Evolutionary conservation across 2,329 filamentous ascomycete species (phyloP).

Genomic region (Calonectria hongkongensis): DNA sequence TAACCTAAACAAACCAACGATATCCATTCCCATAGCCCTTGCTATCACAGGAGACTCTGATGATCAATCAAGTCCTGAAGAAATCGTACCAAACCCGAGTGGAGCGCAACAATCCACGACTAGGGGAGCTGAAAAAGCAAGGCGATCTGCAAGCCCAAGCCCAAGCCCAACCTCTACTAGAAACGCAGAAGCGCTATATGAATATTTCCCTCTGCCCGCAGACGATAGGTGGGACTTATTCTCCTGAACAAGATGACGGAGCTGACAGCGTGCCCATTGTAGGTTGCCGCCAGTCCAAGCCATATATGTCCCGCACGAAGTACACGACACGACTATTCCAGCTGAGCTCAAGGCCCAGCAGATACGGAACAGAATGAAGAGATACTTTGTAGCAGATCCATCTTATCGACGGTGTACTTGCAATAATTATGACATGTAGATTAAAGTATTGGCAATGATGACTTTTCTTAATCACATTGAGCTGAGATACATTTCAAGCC

Average conservation of each 20-base stretch:
- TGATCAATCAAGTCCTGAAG: not conserved
- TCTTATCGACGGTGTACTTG: not conserved
- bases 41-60: not conserved
- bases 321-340: conserved; percentile 87
- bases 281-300: conserved; percentile 92
- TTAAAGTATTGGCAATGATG: too few relatives aligned
- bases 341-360: conserved; percentile 82
- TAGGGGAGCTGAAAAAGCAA: conserved; percentile 57
- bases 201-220: conserved; percentile 93
- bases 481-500: too few relatives aligned
- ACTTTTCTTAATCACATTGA: too few relatives aligned
- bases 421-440: not conserved
- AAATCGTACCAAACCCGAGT: too few relatives aligned
- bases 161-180: conserved; percentile 62
- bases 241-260: not conserved
- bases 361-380: conserved; percentile 78
- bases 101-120: not conserved
- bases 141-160: conserved; percentile 62
- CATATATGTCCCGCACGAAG: conserved; percentile 92
- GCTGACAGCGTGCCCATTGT: conserved; percentile 37
- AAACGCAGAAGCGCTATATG: conserved; percentile 83
- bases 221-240: conserved; percentile 82
- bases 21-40: not conserved
- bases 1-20: too few relatives aligned
- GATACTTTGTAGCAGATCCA: conserved; percentile 81